Percentiles rank a stretch among this genome's conserved stretches.
These are phyloP conservation scores for Hyphopichia burtonii DNA, from an alignment of 1,139 yeast species.

Conservation along the genomic window DNA sequence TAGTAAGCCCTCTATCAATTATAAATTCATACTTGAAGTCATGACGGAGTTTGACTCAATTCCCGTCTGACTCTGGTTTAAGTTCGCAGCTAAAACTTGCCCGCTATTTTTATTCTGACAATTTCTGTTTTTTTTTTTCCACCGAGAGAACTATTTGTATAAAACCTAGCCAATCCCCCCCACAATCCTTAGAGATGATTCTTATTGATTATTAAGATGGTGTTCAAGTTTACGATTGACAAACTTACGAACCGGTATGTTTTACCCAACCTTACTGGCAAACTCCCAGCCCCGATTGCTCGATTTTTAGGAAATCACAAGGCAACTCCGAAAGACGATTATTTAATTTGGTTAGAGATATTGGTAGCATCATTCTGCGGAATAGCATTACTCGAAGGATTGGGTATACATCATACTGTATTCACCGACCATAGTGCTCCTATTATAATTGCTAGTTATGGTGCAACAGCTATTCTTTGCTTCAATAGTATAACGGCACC, in stretches of 20 bases:
- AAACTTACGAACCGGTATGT: constrained; percentile 24
- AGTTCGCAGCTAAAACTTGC: no score
- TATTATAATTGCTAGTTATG: constrained; percentile 59
- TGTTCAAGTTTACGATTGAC: constrained; percentile 44
- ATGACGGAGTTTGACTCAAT: no score
- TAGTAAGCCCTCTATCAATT: no score
- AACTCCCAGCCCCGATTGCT: constrained; percentile 27
- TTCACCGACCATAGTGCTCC: constrained; percentile 51
- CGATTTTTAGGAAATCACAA: constrained; percentile 35
- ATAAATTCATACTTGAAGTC: no score
- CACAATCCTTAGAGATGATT: no score
- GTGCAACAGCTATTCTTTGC: constrained; percentile 64
- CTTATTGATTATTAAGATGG: constrained; percentile 21
- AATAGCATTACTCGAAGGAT: constrained; percentile 49
- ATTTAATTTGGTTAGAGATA: constrained; percentile 48
- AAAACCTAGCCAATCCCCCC: no score
- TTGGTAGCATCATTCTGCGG: constrained; percentile 53
- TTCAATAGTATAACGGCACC: constrained; percentile 60
- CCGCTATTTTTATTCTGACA: no score
- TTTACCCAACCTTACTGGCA: constrained; percentile 27
- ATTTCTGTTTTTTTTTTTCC: no score
- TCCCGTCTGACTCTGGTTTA: no score
- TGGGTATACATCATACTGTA: constrained; percentile 46
- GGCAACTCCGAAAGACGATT: constrained; percentile 34
- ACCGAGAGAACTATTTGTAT: no score